Evolutionary conservation across 2,329 filamentous ascomycete species (phyloP), one percentile per base, ranked within the genome.

Genomic region (Fonsecaea erecta): DNA sequence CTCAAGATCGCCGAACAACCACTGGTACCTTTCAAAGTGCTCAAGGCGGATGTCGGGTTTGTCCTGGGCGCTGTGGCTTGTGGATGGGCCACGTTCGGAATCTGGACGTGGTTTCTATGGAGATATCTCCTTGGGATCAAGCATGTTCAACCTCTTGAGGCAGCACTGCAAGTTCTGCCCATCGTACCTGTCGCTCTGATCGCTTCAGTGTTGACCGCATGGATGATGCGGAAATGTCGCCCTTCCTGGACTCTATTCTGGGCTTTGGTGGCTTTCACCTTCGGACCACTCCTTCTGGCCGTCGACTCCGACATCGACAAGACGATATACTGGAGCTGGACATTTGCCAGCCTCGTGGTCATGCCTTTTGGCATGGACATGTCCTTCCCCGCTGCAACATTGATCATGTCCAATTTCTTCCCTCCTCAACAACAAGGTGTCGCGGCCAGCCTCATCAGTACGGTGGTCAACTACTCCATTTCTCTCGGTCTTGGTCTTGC

Each of bases 321-420:
- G 28, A 60, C 63, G 11, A 82, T 77, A 0, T 91, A 90, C 76
- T 91, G 88, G 88, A 79, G 78, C 18, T 84, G 88, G 67, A 80
- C 83, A 0, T 90, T 91, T 71, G 80, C 88, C 9, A 80, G 80
- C 2, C 78, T 85, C 3, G 26, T 89, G 2, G 71, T 90, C 52
- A 86, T 85, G 75, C 83, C 85, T 0, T 87, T 66, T 40, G 69
- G 69, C 12, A 71, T 71, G 68, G 73, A 74, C 62, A 70, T 74
- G 63, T 73, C 71, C 1, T 73, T 74, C 52, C 72, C 72, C 2
- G 71, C 71, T 4, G 69, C 71, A 9, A 72, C 68, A 26, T 64
- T 74, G 24, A 71, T 74, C 56, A 70, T 73, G 59, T 73, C 71
- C n/a, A 73, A 74, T 59, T 72, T 66, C 43, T 66, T 74, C 32